These are phyloP conservation scores for Clarireedia monteithiana DNA, from an alignment of 2,329 filamentous ascomycete species.

Conservation along the genomic window DNA sequence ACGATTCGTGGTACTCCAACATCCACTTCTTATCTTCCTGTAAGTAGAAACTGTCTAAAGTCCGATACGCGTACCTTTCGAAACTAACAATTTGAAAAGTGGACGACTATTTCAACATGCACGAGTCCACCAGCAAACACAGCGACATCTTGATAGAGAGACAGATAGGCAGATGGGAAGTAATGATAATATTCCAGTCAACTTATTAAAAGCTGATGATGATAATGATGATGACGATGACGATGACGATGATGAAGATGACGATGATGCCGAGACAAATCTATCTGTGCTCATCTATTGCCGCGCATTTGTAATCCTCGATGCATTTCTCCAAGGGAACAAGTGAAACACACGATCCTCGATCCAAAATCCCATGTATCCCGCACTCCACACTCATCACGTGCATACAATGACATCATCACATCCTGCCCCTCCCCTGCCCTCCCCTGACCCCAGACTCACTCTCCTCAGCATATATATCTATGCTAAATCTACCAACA, in stretches of 20 bases:
- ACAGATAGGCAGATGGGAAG: not conserved
- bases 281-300: too few relatives aligned
- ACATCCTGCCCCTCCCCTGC: not conserved
- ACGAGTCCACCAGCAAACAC: conserved; percentile 4
- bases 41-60: not conserved
- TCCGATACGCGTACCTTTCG: not conserved
- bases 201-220: not conserved
- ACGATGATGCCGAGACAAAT: too few relatives aligned
- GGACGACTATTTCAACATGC: conserved; percentile 7
- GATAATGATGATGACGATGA: too few relatives aligned
- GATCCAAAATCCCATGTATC: not conserved
- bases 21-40: conserved; percentile 3
- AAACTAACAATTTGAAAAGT: not conserved
- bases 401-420: not conserved
- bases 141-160: not conserved
- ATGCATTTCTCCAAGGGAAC: too few relatives aligned
- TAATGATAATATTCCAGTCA: not conserved
- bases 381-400: not conserved
- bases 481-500: too few relatives aligned
- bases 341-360: too few relatives aligned
- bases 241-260: too few relatives aligned
- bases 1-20: conserved; percentile 25
- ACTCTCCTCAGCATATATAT: too few relatives aligned
- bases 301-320: too few relatives aligned
- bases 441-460: too few relatives aligned